These are phyloP conservation scores for Solanum clarkiae DNA, from an alignment of 257 asterid species.

Conservation along the genomic window DNA sequence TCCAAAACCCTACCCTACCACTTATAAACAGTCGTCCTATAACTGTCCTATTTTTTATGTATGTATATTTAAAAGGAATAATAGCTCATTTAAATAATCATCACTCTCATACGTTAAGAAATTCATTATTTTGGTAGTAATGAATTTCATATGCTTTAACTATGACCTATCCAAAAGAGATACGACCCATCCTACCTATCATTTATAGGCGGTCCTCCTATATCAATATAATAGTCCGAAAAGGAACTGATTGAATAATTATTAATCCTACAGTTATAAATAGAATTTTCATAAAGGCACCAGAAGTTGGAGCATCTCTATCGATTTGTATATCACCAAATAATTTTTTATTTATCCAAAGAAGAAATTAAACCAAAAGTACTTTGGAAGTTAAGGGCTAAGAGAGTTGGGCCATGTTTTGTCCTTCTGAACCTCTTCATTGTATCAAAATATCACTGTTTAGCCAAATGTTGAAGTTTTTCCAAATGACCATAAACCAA, in stretches of 20 bases:
- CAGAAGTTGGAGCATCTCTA: not conserved
- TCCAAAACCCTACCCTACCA: too few relatives aligned
- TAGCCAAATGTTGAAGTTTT: not conserved
- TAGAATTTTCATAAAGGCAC: not conserved
- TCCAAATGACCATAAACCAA: not conserved
- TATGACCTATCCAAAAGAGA: not conserved
- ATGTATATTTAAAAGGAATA: too few relatives aligned
- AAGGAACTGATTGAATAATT: not conserved
- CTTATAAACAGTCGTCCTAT: too few relatives aligned
- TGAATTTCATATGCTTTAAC: not conserved
- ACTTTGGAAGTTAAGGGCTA: not conserved
- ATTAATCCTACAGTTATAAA: not conserved
- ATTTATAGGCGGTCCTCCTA: not conserved
- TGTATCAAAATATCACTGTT: not conserved
- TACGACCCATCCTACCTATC: not conserved
- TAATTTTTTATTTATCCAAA: too few relatives aligned
- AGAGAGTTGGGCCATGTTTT: not conserved
- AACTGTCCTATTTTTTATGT: too few relatives aligned
- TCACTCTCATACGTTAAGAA: too few relatives aligned
- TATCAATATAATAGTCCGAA: not conserved
- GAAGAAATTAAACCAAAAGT: not conserved
- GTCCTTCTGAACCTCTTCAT: not conserved
- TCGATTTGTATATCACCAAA: not conserved
- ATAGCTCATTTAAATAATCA: too few relatives aligned
- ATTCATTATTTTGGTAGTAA: not conserved